A percentile compares a stretch with the other conserved stretches of the same genome.
phyloP scores from a whole-genome alignment of 2,329 filamentous ascomycete genomes.

The Sarocladium brachiariae region DNA sequence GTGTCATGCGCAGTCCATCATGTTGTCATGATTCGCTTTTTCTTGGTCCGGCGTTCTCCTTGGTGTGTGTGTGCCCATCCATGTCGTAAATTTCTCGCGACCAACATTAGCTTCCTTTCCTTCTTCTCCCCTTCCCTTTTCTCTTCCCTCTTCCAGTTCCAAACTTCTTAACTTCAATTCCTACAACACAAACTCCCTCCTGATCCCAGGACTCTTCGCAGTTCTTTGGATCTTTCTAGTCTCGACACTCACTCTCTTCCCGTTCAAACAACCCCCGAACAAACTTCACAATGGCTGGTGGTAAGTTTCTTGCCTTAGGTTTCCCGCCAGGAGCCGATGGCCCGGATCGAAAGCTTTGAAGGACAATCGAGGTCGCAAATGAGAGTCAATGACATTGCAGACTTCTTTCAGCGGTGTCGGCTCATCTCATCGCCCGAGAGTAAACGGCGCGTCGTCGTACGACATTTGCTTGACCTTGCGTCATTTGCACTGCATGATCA shows the following conservation, averaged over 20 bases:
- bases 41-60: conserved; percentile 9
- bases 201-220: conserved; percentile 15
- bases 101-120: conserved; percentile 18
- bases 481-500: conserved; percentile 11
- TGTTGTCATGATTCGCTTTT: conserved; percentile 30
- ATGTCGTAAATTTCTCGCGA: conserved; percentile 22
- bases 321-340: neutral
- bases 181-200: conserved; percentile 5
- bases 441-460: neutral
- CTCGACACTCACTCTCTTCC: conserved; percentile 8
- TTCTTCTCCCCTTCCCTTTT: conserved; percentile 17
- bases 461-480: conserved; percentile 12
- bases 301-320: conserved; percentile 26
- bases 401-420: neutral
- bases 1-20: conserved; percentile 17
- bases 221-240: conserved; percentile 13
- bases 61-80: conserved; percentile 2
- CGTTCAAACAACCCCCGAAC: conserved; percentile 13
- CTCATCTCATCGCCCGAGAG: neutral
- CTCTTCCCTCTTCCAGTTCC: conserved; percentile 16
- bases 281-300: conserved; percentile 36
- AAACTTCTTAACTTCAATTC: conserved; percentile 14
- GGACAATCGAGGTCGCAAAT: conserved; percentile 17
- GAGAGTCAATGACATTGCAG: conserved; percentile 3
- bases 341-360: neutral